Conservation (phyloP, 495 filamentous ascomycete genomes). For the Astrothelium subdiscretum region DNA sequence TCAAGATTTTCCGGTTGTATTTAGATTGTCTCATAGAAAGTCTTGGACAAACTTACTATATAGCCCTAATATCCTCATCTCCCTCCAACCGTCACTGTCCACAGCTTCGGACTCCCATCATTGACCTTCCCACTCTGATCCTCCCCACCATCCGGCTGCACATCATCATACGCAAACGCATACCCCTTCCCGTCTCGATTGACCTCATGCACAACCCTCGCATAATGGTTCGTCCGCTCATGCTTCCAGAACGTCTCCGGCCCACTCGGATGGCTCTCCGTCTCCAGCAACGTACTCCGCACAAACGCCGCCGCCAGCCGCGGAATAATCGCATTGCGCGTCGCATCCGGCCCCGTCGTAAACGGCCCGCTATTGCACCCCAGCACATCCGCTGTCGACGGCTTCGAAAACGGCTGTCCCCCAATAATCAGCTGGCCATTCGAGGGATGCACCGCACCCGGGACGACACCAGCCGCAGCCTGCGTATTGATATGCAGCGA, state of each 20-base stretch:
- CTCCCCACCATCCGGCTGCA: conserved; percentile 40
- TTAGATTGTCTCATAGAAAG: too few species aligned
- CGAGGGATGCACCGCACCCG: conserved; percentile 36
- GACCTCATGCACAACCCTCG: conserved; percentile 51
- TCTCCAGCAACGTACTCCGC: conserved; percentile 46
- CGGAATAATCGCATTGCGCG: conserved; percentile 45
- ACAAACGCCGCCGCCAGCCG: conserved; percentile 59
- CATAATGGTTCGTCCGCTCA: conserved; percentile 58
- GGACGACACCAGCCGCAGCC: conserved; percentile 37
- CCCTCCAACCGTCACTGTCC: conserved; percentile 55
- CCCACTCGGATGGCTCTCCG: conserved; percentile 14
- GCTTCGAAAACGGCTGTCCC: conserved; percentile 42
- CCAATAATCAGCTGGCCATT: conserved; percentile 41
- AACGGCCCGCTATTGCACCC: conserved; percentile 62
- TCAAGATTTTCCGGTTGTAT: too few species aligned
- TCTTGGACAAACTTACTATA: too few species aligned
- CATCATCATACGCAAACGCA: conserved; percentile 73
- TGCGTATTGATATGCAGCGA: conserved; percentile 54
- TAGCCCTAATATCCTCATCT: conserved; percentile 2
- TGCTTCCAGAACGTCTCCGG: conserved; percentile 40
- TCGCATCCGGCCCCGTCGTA: conserved; percentile 36
- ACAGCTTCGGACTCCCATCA: conserved; percentile 41
- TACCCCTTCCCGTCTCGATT: conserved; percentile 56
- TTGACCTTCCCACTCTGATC: conserved; percentile 57
- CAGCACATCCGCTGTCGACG: conserved; percentile 54